Base-by-base conservation (phyloP, 306 rosid genomes). In the Dicorynia guianensis region DNA sequence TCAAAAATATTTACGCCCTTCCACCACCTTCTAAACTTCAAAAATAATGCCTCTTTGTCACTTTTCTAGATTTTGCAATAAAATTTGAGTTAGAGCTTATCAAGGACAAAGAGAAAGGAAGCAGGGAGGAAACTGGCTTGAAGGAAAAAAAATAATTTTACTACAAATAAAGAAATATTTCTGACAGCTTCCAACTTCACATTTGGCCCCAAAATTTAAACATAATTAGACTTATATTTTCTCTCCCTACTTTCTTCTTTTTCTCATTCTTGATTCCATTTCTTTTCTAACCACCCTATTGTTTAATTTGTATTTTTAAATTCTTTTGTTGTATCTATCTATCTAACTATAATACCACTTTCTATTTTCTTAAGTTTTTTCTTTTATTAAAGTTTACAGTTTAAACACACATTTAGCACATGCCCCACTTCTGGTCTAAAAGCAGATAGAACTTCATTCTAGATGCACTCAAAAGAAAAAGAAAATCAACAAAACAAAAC, bases 1-100 rank as follows among this genome's bases (percentile, higher is more conserved):
- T 92, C 85, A 81, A 95, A 95, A 79, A 95, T 83, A 85, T 88
- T 87, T 61, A 92, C 90, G 76, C 98, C 97, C 75, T 89, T 95
- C 98, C 98, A 95, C 98, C 98, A 95, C 79, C 97, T 90, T 85
- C 97, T 87, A 77, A 95, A 89, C 92, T 87, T 95, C 74, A 69
- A 69, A 84, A 87, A 94, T 81, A 76, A 79, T 7, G 75, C 54
- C 63, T 83, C 90, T 69, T 77, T 85, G 79, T 82, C 86, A 67
- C 75, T 82, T 66, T 82, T 82, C 98, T 92, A 67, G 70, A 84
- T 76, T 69, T 74, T 77, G 71, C 63, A 81, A 76, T 39, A 72
- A 69, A 79, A 76, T 75, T 63, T 60, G 72, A 79, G 68, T 85
- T 73, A 80, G 77, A 70, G n/a, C 54, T 42, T 42, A 42, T 58